Evolutionary conservation across 192 early-diverging fungal species (phyloP).

Genomic region (Linnemannia zychae): DNA sequence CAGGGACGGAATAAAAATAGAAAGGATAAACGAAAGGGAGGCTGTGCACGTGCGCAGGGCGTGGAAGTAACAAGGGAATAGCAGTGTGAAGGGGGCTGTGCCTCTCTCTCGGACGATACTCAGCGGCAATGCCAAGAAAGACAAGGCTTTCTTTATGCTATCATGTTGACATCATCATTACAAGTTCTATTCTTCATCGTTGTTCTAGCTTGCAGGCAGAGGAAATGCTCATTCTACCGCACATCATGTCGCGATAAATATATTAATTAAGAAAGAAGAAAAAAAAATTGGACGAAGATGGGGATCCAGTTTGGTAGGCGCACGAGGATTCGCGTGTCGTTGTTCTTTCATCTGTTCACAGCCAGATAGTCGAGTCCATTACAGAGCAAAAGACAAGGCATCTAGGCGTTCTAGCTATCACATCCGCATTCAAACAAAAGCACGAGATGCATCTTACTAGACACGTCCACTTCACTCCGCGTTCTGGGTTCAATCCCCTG

Average conservation of each 20-base stretch:
- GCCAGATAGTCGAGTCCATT: too few relatives aligned
- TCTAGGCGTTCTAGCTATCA: too few relatives aligned
- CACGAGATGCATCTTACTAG: neutral
- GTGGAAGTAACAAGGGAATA: neutral
- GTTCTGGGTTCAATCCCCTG: neutral
- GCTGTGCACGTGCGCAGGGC: neutral
- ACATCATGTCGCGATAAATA: neutral
- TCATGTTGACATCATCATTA: neutral
- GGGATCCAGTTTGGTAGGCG: neutral
- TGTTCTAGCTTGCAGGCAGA: neutral
- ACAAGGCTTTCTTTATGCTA: too few relatives aligned
- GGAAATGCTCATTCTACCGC: neutral
- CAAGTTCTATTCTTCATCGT: neutral
- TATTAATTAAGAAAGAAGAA: neutral
- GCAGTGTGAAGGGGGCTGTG: neutral
- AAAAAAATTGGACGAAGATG: neutral
- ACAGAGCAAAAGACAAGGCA: neutral
- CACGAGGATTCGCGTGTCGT: neutral
- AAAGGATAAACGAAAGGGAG: neutral
- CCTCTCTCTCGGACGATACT: neutral
- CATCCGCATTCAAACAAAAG: neutral
- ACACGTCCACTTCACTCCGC: neutral
- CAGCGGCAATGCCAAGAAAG: neutral
- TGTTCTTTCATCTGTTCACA: neutral
- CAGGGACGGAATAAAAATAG: conserved; percentile 1